These are phyloP conservation scores for Candida coleopterorum DNA, from an alignment of 805 yeast species.

Conservation along the genomic window DNA sequence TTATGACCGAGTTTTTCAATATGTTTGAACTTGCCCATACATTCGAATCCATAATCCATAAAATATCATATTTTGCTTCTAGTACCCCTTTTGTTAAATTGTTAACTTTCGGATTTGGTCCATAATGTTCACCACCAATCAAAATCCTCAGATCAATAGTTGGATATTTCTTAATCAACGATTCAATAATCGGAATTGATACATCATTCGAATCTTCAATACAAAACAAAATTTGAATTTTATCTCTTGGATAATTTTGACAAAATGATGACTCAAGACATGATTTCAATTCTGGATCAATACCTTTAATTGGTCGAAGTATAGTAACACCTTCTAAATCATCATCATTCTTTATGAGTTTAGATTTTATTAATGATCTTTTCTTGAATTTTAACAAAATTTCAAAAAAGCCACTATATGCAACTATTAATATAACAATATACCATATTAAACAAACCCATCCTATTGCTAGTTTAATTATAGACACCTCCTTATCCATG, in stretches of 20 bases:
- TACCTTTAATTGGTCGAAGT: conserved; percentile 76
- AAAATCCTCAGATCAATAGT: conserved; percentile 54
- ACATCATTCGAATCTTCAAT: conserved; percentile 62
- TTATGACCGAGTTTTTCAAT: conserved; percentile 56
- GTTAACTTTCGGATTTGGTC: conserved; percentile 88
- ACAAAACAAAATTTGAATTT: conserved; percentile 71
- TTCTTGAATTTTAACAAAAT: conserved; percentile 26
- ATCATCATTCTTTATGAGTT: conserved; percentile 2
- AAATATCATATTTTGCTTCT: conserved; percentile 61
- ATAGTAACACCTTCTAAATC: conserved; percentile 55
- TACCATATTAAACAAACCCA: conserved; percentile 32
- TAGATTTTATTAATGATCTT: conserved; percentile 9
- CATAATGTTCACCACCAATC: conserved; percentile 47
- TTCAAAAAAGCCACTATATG: conserved; percentile 37
- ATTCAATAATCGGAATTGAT: conserved; percentile 52
- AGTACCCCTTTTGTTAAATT: conserved; percentile 78
- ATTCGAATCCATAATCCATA: conserved; percentile 86
- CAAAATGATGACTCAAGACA: conserved; percentile 65
- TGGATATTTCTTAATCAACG: conserved; percentile 50
- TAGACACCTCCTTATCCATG: conserved; percentile 2
- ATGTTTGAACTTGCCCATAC: conserved; percentile 72
- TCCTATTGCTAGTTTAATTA: neutral
- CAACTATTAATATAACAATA: conserved; percentile 29
- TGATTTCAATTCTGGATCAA: conserved; percentile 67
- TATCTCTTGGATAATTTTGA: conserved; percentile 59